These are phyloP conservation scores for Ascomycota sp. DNA, from an alignment of 2,329 filamentous ascomycete species.

Conservation along the genomic window DNA sequence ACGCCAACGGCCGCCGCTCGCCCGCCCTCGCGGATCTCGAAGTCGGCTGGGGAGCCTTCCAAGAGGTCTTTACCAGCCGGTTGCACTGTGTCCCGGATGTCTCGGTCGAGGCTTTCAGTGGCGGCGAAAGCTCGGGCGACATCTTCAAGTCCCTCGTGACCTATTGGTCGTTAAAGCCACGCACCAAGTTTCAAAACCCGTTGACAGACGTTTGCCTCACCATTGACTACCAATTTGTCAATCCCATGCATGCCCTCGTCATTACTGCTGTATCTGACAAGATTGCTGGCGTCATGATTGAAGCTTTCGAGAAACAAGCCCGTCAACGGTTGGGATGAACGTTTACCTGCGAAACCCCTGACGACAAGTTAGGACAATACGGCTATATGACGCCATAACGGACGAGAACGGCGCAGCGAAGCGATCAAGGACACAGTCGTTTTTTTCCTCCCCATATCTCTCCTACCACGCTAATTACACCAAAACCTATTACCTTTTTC, in stretches of 20 bases:
- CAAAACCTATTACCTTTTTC: too few species aligned
- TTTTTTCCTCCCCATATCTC: too few species aligned
- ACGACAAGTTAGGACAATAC: background rate
- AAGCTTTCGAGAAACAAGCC: constrained; percentile 74
- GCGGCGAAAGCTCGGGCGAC: constrained; percentile 22
- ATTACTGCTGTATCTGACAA: constrained; percentile 64
- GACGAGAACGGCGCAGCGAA: too few species aligned
- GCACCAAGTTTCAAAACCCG: constrained; percentile 8
- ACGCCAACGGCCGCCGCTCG: constrained; percentile 27
- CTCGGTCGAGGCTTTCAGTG: constrained; percentile 58
- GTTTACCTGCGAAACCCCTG: too few species aligned
- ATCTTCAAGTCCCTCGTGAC: constrained; percentile 49
- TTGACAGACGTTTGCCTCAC: constrained; percentile 50
- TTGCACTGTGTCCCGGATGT: constrained; percentile 53
- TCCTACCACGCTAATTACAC: too few species aligned
- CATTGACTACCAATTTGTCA: constrained; percentile 67
- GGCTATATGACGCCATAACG: too few species aligned
- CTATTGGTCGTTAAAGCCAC: constrained; percentile 39
- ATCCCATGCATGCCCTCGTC: constrained; percentile 66
- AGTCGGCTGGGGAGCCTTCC: constrained; percentile 65
- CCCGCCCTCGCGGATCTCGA: constrained; percentile 59
- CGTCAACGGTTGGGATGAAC: constrained; percentile 16
- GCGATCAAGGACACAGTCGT: too few species aligned
- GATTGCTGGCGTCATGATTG: constrained; percentile 71
- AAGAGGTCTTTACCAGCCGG: constrained; percentile 61